Evolutionary conservation across 1,284 basidiomycete species (phyloP).

Genomic region (Fomitopsis betulina): DNA sequence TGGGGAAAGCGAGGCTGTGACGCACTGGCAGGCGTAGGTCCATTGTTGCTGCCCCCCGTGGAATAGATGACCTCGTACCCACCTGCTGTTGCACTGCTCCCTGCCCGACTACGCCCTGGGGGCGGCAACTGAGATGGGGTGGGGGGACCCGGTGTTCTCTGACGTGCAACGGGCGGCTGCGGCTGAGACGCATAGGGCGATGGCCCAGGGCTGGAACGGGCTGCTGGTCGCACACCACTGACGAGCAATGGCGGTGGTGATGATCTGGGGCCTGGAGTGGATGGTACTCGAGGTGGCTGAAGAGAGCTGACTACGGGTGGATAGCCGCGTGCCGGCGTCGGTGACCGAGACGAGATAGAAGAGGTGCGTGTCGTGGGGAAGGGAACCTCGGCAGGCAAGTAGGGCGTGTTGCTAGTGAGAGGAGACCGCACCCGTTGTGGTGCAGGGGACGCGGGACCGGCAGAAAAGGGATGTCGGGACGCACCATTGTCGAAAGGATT

Average conservation of each 20-base stretch:
- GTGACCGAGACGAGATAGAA: slow-evolving; percentile 11
- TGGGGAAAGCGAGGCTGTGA: not conserved
- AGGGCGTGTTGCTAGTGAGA: slow-evolving; percentile 1
- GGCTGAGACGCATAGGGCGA: slow-evolving; percentile 8
- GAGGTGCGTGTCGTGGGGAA: slow-evolving; percentile 12
- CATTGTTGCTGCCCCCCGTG: slow-evolving; percentile 11
- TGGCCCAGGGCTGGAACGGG: slow-evolving; percentile 18
- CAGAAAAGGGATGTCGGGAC: slow-evolving; percentile 12
- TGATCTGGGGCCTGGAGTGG: slow-evolving; percentile 16
- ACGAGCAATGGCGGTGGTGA: slow-evolving; percentile 10
- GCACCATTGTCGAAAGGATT: slow-evolving; percentile 11
- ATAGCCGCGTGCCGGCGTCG: slow-evolving; percentile 14
- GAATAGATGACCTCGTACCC: slow-evolving; percentile 22
- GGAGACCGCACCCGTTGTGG: slow-evolving; percentile 11
- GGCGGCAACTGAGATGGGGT: slow-evolving; percentile 6
- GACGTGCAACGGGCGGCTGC: not conserved
- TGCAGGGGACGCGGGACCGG: slow-evolving; percentile 11
- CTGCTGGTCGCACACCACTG: slow-evolving; percentile 17
- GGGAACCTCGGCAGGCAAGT: slow-evolving; percentile 10
- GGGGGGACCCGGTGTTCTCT: not conserved
- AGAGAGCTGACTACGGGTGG: slow-evolving; percentile 11
- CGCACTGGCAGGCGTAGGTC: not conserved
- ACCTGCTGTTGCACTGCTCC: slow-evolving; percentile 9
- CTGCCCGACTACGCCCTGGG: slow-evolving; percentile 17
- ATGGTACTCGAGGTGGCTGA: slow-evolving; percentile 18